phyloP scores from a whole-genome alignment of 495 filamentous ascomycete species.

The Amphirosellinia nigrospora region DNA sequence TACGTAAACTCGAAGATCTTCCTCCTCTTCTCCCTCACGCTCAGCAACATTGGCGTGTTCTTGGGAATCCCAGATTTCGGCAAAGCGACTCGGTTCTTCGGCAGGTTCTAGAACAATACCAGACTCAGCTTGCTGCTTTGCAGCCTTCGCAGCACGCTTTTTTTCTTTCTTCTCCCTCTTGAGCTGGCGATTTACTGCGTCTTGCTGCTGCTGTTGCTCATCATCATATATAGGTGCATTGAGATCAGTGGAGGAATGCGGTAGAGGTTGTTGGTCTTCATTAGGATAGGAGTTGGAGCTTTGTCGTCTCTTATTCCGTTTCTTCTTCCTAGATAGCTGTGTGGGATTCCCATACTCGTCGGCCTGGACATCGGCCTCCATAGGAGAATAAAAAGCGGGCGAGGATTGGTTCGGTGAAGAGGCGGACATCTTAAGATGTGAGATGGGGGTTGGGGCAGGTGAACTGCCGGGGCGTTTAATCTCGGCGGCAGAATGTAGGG shows the following conservation, averaged over 20 bases:
- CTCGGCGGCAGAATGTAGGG: not conserved
- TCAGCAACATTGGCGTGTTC: not conserved
- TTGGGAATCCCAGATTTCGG: slow-evolving; percentile 19
- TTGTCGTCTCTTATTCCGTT: slow-evolving; percentile 32
- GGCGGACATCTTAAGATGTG: slow-evolving; percentile 9
- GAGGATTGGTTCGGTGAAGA: not conserved
- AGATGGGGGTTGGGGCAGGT: slow-evolving; percentile 5
- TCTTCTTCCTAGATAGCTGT: slow-evolving; percentile 31
- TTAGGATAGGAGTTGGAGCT: slow-evolving; percentile 28
- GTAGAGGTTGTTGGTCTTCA: not conserved
- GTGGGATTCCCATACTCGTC: not conserved
- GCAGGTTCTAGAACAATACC: not conserved
- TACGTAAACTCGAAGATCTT: slow-evolving; percentile 1
- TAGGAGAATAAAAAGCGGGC: not conserved
- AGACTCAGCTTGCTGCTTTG: slow-evolving; percentile 36
- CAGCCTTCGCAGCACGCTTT: slow-evolving; percentile 26
- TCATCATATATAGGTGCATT: not conserved
- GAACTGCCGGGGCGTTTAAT: slow-evolving; percentile 11
- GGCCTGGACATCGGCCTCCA: not conserved
- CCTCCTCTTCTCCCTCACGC: slow-evolving; percentile 11
- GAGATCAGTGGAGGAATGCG: not conserved
- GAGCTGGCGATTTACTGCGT: not conserved
- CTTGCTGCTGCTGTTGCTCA: slow-evolving; percentile 5
- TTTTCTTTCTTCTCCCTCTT: slow-evolving; percentile 16
- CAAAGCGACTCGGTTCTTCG: slow-evolving; percentile 1